Base-by-base conservation (phyloP, 768 basidiomycete genomes). In the Sistotremastrum niveocremeum region DNA sequence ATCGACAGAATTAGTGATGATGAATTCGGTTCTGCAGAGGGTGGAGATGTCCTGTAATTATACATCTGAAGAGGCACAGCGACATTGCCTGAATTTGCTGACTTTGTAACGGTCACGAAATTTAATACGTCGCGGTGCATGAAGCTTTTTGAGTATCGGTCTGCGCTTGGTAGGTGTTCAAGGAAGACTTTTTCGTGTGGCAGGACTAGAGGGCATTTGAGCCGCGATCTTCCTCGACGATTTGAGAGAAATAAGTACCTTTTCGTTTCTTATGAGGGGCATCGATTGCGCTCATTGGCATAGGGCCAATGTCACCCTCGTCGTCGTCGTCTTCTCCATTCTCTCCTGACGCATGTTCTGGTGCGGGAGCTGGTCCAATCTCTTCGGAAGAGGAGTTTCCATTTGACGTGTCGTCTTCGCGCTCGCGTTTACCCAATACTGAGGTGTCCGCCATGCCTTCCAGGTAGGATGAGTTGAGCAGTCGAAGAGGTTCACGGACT, bases 91-190 rank as follows among this genome's bases (percentile, higher is more conserved):
- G n/a, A n/a, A 11, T 4, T 31, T 9, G n/a, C 79, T 47, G 44
- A 93, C 93, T 77, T 85, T 11, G 95, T 97, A 56, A 90, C 80
- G 28, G 85, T 77, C 36, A 79, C 79, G 53, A 86, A 93, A 58
- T 90, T 94, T 50, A 98, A 71, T 34, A 79, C 75, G 52, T 98
- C 94, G 42, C 91, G 70, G 62, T 99, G 95, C 95, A 99, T 97
- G 65, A 97, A 97, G 49, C 86, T 91, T 67, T 93, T 91, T 68
- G 80, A 83, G 66, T 99, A 99, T 53, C 95, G 80, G 62, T 97
- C 88, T 45, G 89, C 76, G 54, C 77, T 77, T 2, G 95, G 95
- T n/a, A 99, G 67, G 64, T 94, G 88, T 36, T 90, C 88, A 39
- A 99, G 72, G 66, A 86, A 98, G 11, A 97, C 69, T 53, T 79